These are phyloP conservation scores for Cornus controversa DNA, from an alignment of 148 eudicot species.

Conservation along the genomic window DNA sequence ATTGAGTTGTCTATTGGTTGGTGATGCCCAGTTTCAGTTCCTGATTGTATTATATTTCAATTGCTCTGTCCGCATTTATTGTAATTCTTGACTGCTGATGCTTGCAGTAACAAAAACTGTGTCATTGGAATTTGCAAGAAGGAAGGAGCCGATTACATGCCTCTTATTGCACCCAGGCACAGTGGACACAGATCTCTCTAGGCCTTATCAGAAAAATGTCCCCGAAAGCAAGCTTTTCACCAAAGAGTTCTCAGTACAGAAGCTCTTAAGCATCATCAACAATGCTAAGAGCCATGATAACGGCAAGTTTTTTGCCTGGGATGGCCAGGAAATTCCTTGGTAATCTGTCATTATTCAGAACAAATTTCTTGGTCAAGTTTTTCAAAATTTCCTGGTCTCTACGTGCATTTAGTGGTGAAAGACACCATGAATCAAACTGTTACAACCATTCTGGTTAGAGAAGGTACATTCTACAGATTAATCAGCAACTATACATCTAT, in stretches of 20 bases:
- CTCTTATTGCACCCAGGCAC: conserved; percentile 91
- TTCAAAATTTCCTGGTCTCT: not conserved
- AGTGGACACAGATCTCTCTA: conserved; percentile 87
- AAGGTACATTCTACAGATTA: too few relatives aligned
- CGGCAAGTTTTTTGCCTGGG: conserved; percentile 98
- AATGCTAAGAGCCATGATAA: conserved; percentile 61
- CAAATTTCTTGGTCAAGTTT: not conserved
- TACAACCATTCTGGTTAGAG: too few relatives aligned
- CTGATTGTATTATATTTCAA: not conserved
- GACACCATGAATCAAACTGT: too few relatives aligned
- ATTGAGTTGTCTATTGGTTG: too few relatives aligned
- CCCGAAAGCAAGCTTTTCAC: conserved; percentile 84
- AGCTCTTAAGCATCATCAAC: conserved; percentile 71
- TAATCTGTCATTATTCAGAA: conserved; percentile 18
- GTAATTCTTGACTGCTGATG: not conserved
- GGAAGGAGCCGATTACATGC: conserved; percentile 79
- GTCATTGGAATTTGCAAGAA: conserved; percentile 80
- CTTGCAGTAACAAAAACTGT: conserved; percentile 80
- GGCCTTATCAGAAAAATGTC: conserved; percentile 84
- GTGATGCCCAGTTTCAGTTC: too few relatives aligned
- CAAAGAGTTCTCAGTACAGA: conserved; percentile 75
- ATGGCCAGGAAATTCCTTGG: conserved; percentile 97
- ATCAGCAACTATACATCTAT: too few relatives aligned
- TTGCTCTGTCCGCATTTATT: not conserved
- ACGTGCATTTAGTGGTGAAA: too few relatives aligned